A percentile compares a stretch with the other conserved stretches of the same genome.
These are phyloP conservation scores for Tephrocybe sp. DNA, from an alignment of 768 basidiomycete genomes.

Conservation along the genomic window DNA sequence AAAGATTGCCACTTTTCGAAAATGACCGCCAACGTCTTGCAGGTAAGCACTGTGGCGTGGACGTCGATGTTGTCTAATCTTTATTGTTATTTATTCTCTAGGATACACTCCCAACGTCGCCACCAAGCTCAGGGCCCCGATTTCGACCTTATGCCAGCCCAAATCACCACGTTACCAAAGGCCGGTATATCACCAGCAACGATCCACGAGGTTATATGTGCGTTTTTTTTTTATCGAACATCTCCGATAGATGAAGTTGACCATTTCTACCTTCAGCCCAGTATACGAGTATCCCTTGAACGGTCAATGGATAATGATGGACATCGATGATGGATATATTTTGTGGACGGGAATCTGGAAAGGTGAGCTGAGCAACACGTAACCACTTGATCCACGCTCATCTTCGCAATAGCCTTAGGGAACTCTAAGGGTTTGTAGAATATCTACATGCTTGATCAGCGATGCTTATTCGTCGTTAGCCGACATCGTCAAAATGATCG, in stretches of 20 bases:
- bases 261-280: slow-evolving; percentile 40
- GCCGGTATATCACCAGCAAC: slow-evolving; percentile 86
- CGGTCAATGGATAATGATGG: slow-evolving; percentile 95
- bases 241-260: background rate
- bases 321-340: slow-evolving; percentile 90
- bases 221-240: slow-evolving; percentile 20
- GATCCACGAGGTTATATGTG: slow-evolving; percentile 89
- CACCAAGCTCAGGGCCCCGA: slow-evolving; percentile 37
- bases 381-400: slow-evolving; percentile 11
- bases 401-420: slow-evolving; percentile 57
- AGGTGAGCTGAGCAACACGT: slow-evolving; percentile 42
- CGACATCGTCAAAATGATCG: slow-evolving; percentile 91
- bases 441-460: slow-evolving; percentile 1
- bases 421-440: slow-evolving; percentile 73
- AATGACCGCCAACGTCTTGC: slow-evolving; percentile 45
- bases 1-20: slow-evolving; percentile 14
- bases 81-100: slow-evolving; percentile 14
- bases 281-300: slow-evolving; percentile 90
- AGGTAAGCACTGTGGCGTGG: slow-evolving; percentile 28
- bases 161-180: slow-evolving; percentile 79
- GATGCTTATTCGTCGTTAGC: slow-evolving; percentile 41
- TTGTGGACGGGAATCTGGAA: slow-evolving; percentile 96
- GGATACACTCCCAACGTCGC: slow-evolving; percentile 40
- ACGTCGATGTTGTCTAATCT: background rate
- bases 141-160: slow-evolving; percentile 73